Conservation (phyloP, 108 stramenopile genomes). For the Cyclotella kingstonii region DNA sequence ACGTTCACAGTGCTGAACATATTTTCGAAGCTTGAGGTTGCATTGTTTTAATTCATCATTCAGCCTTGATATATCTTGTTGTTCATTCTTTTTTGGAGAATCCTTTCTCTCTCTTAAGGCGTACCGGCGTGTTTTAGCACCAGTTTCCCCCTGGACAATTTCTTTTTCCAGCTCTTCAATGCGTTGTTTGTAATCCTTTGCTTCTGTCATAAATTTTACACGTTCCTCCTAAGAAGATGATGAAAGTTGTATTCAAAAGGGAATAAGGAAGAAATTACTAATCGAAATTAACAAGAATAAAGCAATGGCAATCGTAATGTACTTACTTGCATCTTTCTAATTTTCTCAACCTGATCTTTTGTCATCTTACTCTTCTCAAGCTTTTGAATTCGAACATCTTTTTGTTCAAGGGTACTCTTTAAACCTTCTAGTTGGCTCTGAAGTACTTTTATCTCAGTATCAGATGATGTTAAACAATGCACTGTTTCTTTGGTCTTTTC, state of each 20-base stretch:
- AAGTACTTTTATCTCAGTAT: constrained; percentile 10
- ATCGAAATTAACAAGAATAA: neutral
- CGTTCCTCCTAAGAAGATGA: constrained; percentile 37
- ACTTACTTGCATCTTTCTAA: constrained; percentile 78
- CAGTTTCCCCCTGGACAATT: constrained; percentile 1
- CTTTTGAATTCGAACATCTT: constrained; percentile 78
- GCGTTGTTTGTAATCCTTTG: constrained; percentile 50
- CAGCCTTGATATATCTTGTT: constrained; percentile 48
- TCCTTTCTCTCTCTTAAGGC: constrained; percentile 27
- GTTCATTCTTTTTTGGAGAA: constrained; percentile 19
- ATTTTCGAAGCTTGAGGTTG: constrained; percentile 78
- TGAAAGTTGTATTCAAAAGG: neutral
- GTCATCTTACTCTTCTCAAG: constrained; percentile 74
- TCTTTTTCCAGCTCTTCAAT: constrained; percentile 45
- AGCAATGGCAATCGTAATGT: neutral
- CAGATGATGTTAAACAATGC: neutral
- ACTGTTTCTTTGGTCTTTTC: constrained; percentile 24
- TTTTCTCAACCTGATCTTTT: constrained; percentile 62
- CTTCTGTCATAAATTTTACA: constrained; percentile 48
- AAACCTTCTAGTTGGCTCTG: constrained; percentile 48
- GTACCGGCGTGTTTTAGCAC: constrained; percentile 18
- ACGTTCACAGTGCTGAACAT: constrained; percentile 66
- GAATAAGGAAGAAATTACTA: neutral
- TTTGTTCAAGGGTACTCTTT: constrained; percentile 38
- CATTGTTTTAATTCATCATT: constrained; percentile 70